A percentile compares a stretch with the other conserved stretches of the same genome.
Conservation (phyloP, 805 yeast genomes). For the Candida orba region DNA sequence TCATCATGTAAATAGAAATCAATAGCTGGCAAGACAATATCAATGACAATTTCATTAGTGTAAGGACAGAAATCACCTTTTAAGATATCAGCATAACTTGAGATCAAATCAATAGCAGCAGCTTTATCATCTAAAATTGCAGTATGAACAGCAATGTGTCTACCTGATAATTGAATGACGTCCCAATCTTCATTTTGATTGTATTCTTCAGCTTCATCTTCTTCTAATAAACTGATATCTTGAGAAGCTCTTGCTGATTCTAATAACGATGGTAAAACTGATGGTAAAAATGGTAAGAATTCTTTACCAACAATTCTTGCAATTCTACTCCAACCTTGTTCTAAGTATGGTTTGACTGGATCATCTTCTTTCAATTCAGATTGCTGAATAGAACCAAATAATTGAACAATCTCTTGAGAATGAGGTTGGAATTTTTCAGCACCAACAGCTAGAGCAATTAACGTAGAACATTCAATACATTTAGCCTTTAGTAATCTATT, state of each 20-base stretch:
- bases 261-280: conserved; percentile 84
- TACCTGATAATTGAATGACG: conserved; percentile 83
- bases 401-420: conserved; percentile 62
- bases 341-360: conserved; percentile 78
- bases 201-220: conserved; percentile 79
- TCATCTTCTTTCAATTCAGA: conserved; percentile 60
- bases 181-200: conserved; percentile 92
- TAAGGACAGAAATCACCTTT: conserved; percentile 79
- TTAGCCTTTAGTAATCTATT: conserved; percentile 80
- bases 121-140: conserved; percentile 92
- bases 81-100: conserved; percentile 77
- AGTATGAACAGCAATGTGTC: conserved; percentile 90
- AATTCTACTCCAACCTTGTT: conserved; percentile 94
- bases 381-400: conserved; percentile 67
- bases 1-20: conserved; percentile 92
- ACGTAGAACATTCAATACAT: conserved; percentile 91
- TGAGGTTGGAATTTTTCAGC: conserved; percentile 78
- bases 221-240: conserved; percentile 81
- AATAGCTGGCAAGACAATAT: conserved; percentile 79
- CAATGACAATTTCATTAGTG: conserved; percentile 68
- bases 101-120: conserved; percentile 80
- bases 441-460: conserved; percentile 93
- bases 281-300: conserved; percentile 75
- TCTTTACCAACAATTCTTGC: conserved; percentile 82
- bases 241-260: conserved; percentile 84